Conservation (phyloP, 306 rosid genomes). For the Rosa chinensis region DNA sequence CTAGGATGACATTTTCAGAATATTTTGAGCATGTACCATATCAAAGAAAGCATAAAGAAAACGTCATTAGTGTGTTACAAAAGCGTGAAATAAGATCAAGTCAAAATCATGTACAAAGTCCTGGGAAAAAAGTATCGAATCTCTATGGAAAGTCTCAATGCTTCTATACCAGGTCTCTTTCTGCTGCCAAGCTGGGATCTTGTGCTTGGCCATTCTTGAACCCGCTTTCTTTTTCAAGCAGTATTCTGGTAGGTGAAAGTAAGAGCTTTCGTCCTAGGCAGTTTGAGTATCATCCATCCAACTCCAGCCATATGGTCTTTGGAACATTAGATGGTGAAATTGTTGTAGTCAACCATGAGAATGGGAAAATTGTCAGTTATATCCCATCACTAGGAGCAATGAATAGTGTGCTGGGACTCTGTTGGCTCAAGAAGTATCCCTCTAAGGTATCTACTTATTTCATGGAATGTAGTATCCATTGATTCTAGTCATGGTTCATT, state of each 20-base stretch:
- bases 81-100: slow-evolving; percentile 68
- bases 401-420: slow-evolving; percentile 82
- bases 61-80: slow-evolving; percentile 58
- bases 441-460: slow-evolving; percentile 58
- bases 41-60: slow-evolving; percentile 61
- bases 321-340: slow-evolving; percentile 94
- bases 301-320: slow-evolving; percentile 71
- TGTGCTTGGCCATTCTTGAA: slow-evolving; percentile 74
- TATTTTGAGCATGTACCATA: slow-evolving; percentile 72
- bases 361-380: slow-evolving; percentile 56
- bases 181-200: slow-evolving; percentile 76
- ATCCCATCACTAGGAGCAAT: slow-evolving; percentile 78
- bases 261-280: slow-evolving; percentile 76
- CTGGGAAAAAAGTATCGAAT: slow-evolving; percentile 36
- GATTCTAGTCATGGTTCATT: not conserved
- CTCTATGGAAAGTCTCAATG: slow-evolving; percentile 49
- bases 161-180: slow-evolving; percentile 68
- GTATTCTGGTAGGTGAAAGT: slow-evolving; percentile 47
- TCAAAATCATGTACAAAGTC: slow-evolving; percentile 28
- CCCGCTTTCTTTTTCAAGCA: slow-evolving; percentile 53
- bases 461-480: slow-evolving; percentile 9
- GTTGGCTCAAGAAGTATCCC: slow-evolving; percentile 87
- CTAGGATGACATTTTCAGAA: slow-evolving; percentile 47
- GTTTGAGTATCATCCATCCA: slow-evolving; percentile 83
- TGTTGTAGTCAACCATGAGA: slow-evolving; percentile 75